Base-by-base conservation (phyloP, 2,329 filamentous ascomycete genomes). In the Beauveria asiatica region DNA sequence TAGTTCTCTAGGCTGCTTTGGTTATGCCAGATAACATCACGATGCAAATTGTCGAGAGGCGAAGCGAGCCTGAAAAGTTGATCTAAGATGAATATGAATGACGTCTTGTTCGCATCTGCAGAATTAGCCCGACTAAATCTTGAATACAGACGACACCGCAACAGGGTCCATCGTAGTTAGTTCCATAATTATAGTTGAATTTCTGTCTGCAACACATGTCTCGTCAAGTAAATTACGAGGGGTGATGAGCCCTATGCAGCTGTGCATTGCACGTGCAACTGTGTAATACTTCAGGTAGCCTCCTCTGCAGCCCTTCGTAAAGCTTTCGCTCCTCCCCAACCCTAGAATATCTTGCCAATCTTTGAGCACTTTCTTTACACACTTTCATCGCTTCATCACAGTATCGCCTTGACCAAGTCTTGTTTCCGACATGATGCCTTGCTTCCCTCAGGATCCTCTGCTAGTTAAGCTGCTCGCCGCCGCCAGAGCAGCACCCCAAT, bases 401-500 rank as follows among this genome's bases (percentile, higher is more conserved):
- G 5, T 30, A n/a, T 33, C 19, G 33, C 16, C 6, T 41, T 25
- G 1, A n/a, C 21, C 27, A 56, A 39, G 48, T 48, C 19, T 33
- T 41, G 45, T 17, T 27, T 5, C 44, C 3, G 48, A 3, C 33
- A 3, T 11, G 16, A 25, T 9, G 30, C 21, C 10, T 41, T 48
- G 4, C 3, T 49, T 57, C 7, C 63, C 62, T 41, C 61, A 63
- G 16, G 64, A 66, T 27, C 50, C 62, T 4, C 45, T 64, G 11
- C 45, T 66, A 11, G 60, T 65, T 37, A 61, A 62, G 46, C 61
- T 66, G 23, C 60, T 66, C 33, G 44, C 56, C 8, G 61, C 61
- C 9, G 64, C 58, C 8, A 58, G 49, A 46, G 33, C 55, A 21
- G 64, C 57, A 11, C 33, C 55, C 3, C 3, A 10, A 5, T 33